phyloP scores from a whole-genome alignment of 345 rosid genomes.

The Citrus glauca region DNA sequence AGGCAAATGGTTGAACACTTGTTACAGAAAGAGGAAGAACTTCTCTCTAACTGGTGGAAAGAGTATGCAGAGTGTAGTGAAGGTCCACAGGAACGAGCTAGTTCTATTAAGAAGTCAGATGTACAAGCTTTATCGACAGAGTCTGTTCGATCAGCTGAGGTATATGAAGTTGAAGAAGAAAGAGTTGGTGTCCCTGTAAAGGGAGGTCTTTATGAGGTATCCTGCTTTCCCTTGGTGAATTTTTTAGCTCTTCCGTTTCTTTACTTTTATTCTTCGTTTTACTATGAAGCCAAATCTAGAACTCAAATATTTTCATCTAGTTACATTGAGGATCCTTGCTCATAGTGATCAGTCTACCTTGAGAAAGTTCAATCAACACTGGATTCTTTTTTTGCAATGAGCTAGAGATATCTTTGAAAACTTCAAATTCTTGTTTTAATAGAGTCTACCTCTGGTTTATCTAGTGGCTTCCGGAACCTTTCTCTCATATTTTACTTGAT shows the following conservation, averaged over 20 bases:
- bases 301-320: background rate
- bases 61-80: slow-evolving; percentile 98
- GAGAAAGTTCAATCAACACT: background rate
- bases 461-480: background rate
- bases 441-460: background rate
- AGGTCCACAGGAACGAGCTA: slow-evolving; percentile 57
- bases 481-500: background rate
- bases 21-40: slow-evolving; percentile 82
- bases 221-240: background rate
- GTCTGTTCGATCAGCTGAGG: slow-evolving; percentile 33
- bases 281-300: background rate
- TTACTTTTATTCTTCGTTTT: background rate
- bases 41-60: slow-evolving; percentile 95
- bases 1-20: background rate
- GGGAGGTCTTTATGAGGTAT: slow-evolving; percentile 96
- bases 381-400: background rate
- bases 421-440: background rate
- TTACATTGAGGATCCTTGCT: background rate
- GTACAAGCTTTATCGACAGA: slow-evolving; percentile 28
- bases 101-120: slow-evolving; percentile 33
- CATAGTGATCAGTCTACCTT: background rate
- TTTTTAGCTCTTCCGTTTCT: background rate
- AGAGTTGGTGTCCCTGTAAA: slow-evolving; percentile 98
- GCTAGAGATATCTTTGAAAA: background rate
- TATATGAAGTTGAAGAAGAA: slow-evolving; percentile 75